Percentiles rank a stretch among this genome's conserved stretches.
phyloP scores from a whole-genome alignment of 2,329 filamentous ascomycete genomes.

The Geosmithia morbida region DNA sequence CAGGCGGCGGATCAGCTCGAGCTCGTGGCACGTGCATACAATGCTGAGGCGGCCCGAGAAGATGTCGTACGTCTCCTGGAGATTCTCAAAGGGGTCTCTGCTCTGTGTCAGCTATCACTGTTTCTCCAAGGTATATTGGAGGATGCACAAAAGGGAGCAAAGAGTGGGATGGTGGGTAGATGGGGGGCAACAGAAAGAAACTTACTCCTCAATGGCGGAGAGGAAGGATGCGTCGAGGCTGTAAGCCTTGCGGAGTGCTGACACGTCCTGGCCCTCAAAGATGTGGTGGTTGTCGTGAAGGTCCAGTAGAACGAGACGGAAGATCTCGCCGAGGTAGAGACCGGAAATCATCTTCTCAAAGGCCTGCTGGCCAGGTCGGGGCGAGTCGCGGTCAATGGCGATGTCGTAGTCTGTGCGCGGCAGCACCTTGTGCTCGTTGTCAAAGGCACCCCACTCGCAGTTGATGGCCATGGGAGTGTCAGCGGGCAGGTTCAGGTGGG shows the following conservation, averaged over 20 bases:
- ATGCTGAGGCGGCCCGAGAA: conserved; percentile 67
- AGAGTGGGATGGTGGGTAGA: not conserved
- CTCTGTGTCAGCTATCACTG: not conserved
- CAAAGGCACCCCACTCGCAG: conserved; percentile 95
- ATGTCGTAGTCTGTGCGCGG: conserved; percentile 77
- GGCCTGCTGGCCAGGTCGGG: conserved; percentile 82
- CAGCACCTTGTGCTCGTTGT: conserved; percentile 82
- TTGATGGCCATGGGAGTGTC: conserved; percentile 88
- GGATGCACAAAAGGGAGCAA: not conserved
- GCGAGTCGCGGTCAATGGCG: conserved; percentile 80
- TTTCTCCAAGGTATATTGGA: not conserved
- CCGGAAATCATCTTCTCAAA: conserved; percentile 99
- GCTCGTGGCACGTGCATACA: conserved; percentile 57
- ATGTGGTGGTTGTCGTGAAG: conserved; percentile 70
- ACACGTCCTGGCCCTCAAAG: conserved; percentile 73
- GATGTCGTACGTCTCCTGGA: conserved; percentile 74
- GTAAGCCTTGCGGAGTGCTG: conserved; percentile 72
- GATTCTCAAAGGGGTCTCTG: conserved; percentile 87
- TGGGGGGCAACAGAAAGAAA: conserved; percentile 5
- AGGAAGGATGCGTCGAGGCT: conserved; percentile 87
- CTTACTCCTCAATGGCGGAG: conserved; percentile 76
- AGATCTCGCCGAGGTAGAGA: conserved; percentile 87
- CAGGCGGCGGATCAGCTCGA: conserved; percentile 77
- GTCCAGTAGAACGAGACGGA: conserved; percentile 76
- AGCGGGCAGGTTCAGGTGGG: conserved; percentile 74